Base-by-base conservation (phyloP, 805 yeast genomes). In the Kuraishia floccosa region DNA sequence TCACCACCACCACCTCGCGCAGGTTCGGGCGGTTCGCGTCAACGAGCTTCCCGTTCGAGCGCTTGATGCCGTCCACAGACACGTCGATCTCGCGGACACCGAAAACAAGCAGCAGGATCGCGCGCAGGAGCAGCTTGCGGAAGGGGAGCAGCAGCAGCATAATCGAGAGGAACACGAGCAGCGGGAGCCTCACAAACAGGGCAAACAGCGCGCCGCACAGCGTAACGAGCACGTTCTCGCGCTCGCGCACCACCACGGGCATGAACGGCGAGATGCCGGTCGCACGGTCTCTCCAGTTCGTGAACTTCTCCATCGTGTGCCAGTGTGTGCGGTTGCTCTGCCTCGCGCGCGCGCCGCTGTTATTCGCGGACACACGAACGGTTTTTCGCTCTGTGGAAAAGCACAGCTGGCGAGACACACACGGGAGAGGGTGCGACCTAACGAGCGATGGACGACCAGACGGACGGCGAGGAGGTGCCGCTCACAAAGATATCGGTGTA, bases 211-310 rank as follows among this genome's bases (percentile, higher is more conserved):
- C 28, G n/a, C n/a, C n/a, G n/a, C n/a, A 29, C 36, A 19, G 16
- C 22, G n/a, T 23, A 26, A 12, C 30, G 33, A n/a, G n/a, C 22
- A 3, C 24, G 20, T 10, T 37, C 16, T 10, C 36, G 23, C 19
- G 63, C 47, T 25, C 49, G 36, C n/a, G 56, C 41, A n/a, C n/a
- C n/a, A n/a, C n/a, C 0, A 49, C 40, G 1, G 94, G 94, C 56
- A 80, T 60, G 41, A 84, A 85, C 3, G 96, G 96, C 0, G 94
- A 77, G 22, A 86, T 81, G n/a, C 96, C 96, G 1, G 96, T 86
- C 4, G 89, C 91, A 38, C 76, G 81, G 48, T 85, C 96, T 52
- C 95, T 68, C 77, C 82, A 85, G 37, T 68, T 67, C 17, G 91
- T 75, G 56, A 72, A 86, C 54, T 81, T 78, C 56, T 82, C 94